These are phyloP conservation scores for Serendipita sp. DNA, from an alignment of 768 basidiomycete species.

Conservation along the genomic window DNA sequence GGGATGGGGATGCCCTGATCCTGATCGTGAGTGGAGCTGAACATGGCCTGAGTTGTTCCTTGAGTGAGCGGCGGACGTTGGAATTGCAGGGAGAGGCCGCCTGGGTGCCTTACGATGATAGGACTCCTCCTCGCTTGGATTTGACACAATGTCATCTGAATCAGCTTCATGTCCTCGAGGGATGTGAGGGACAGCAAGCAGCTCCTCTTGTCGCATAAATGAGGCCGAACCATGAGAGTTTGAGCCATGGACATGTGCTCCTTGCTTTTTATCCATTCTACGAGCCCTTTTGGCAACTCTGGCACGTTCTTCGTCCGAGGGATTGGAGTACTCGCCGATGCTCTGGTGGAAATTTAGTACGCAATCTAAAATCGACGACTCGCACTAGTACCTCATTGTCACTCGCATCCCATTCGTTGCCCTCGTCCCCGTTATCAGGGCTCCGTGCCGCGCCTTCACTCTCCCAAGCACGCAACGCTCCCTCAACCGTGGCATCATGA, in stretches of 20 bases:
- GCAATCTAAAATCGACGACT: slow-evolving; percentile 8
- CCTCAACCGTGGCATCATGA: background rate
- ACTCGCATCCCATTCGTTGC: slow-evolving; percentile 69
- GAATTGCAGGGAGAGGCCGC: slow-evolving; percentile 42
- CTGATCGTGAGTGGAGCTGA: slow-evolving; percentile 37
- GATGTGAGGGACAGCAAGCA: background rate
- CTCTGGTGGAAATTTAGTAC: slow-evolving; percentile 31
- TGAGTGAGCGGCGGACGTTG: slow-evolving; percentile 38
- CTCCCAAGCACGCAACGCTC: background rate
- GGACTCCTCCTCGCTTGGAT: slow-evolving; percentile 59
- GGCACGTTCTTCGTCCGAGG: slow-evolving; percentile 77
- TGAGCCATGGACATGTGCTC: background rate
- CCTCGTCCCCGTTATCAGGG: slow-evolving; percentile 9
- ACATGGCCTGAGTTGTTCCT: slow-evolving; percentile 25
- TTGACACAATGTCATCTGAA: slow-evolving; percentile 58
- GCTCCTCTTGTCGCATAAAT: slow-evolving; percentile 52
- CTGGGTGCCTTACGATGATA: slow-evolving; percentile 19
- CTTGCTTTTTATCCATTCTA: slow-evolving; percentile 45
- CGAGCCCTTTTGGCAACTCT: slow-evolving; percentile 38
- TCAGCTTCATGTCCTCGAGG: background rate
- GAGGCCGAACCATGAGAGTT: slow-evolving; percentile 54
- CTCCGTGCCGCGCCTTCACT: slow-evolving; percentile 1
- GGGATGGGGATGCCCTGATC: slow-evolving; percentile 25
- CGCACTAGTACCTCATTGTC: slow-evolving; percentile 49
- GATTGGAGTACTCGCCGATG: slow-evolving; percentile 81